These are phyloP conservation scores for Aureobasidium musti DNA, from an alignment of 2,329 filamentous ascomycete genomes.

Conservation along the genomic window DNA sequence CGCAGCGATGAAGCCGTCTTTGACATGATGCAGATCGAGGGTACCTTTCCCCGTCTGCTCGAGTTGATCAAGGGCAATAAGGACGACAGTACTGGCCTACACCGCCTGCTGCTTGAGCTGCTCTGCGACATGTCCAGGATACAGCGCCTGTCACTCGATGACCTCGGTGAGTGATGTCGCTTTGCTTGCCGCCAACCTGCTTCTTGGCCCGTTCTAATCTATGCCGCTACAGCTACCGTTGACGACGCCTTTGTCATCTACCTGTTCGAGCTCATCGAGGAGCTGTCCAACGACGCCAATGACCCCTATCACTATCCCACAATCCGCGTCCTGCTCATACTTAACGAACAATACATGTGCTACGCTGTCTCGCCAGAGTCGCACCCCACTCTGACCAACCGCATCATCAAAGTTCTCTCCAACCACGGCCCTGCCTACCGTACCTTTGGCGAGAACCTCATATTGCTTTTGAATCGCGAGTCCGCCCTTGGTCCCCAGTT, in stretches of 20 bases:
- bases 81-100: constrained; percentile 67
- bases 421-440: constrained; percentile 78
- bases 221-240: constrained; percentile 52
- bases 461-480: constrained; percentile 90
- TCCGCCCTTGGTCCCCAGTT: constrained; percentile 90
- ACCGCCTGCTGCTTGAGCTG: constrained; percentile 80
- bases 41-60: constrained; percentile 78
- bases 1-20: constrained; percentile 75
- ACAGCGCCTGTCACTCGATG: constrained; percentile 73
- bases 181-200: neutral
- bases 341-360: constrained; percentile 96
- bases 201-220: neutral
- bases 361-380: constrained; percentile 54
- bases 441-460: constrained; percentile 97
- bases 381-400: constrained; percentile 68
- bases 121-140: constrained; percentile 97
- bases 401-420: constrained; percentile 88
- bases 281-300: constrained; percentile 78
- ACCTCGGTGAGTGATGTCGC: constrained; percentile 60
- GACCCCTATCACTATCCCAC: constrained; percentile 97
- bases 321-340: constrained; percentile 86
- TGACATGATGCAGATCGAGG: constrained; percentile 82
- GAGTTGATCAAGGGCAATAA: constrained; percentile 72
- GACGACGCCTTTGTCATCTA: constrained; percentile 79
- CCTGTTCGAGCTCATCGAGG: constrained; percentile 85